A percentile compares a stretch with the other conserved stretches of the same genome.
Conservation (phyloP, 495 filamentous ascomycete species). For the Hypoxylon cercidicola region DNA sequence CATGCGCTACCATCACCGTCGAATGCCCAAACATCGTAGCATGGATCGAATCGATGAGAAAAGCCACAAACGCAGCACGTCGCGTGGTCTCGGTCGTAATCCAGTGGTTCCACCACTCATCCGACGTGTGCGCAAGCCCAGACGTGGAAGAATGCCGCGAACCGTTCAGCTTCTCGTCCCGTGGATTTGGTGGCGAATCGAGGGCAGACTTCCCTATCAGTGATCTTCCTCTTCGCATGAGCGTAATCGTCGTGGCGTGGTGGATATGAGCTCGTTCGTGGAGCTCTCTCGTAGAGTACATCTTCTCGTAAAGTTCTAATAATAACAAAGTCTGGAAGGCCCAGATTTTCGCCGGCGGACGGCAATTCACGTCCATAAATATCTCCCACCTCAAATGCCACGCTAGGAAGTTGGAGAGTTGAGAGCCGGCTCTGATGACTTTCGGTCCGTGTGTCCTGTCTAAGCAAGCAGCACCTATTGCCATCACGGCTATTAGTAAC, state of each 20-base stretch:
- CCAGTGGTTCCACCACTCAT: slow-evolving; percentile 97
- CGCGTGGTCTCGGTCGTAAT: slow-evolving; percentile 93
- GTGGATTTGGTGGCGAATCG: slow-evolving; percentile 85
- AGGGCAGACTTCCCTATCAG: slow-evolving; percentile 88
- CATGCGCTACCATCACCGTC: slow-evolving; percentile 96
- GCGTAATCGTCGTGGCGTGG: slow-evolving; percentile 92
- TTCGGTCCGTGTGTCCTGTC: slow-evolving; percentile 81
- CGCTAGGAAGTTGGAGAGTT: slow-evolving; percentile 85
- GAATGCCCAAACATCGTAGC: slow-evolving; percentile 99
- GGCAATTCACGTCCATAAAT: slow-evolving; percentile 89
- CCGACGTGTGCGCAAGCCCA: slow-evolving; percentile 69
- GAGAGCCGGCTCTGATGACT: slow-evolving; percentile 75
- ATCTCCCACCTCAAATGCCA: slow-evolving; percentile 94
- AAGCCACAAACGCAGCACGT: slow-evolving; percentile 91
- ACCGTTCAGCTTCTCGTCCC: slow-evolving; percentile 69
- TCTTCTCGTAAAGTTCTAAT: slow-evolving; percentile 95
- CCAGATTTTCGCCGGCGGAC: slow-evolving; percentile 98
- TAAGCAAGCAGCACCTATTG: slow-evolving; percentile 89
- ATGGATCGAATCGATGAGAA: slow-evolving; percentile 95
- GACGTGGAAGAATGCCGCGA: slow-evolving; percentile 70
- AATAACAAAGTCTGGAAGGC: slow-evolving; percentile 92
- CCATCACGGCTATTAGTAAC: slow-evolving; percentile 91
- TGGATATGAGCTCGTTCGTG: slow-evolving; percentile 98
- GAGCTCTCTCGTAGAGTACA: slow-evolving; percentile 88
- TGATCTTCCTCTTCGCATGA: slow-evolving; percentile 94